These are phyloP conservation scores for Fagopyrum esculentum DNA, from an alignment of 148 eudicot species.

Conservation along the genomic window DNA sequence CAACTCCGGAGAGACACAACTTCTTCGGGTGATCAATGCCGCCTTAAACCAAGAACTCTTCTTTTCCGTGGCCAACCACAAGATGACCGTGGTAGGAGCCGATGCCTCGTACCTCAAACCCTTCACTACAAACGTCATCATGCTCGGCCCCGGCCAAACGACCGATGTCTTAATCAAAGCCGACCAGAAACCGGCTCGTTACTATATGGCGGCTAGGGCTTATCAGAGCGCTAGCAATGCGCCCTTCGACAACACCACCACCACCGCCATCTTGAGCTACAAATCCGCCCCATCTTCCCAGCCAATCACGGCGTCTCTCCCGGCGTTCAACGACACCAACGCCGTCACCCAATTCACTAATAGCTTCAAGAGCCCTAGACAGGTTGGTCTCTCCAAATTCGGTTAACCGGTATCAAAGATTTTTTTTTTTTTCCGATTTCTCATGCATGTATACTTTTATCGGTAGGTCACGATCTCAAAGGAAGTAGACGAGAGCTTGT, in stretches of 20 bases:
- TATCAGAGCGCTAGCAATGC: slow-evolving; percentile 8
- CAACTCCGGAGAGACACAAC: slow-evolving; percentile 16
- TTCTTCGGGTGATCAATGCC: slow-evolving; percentile 30
- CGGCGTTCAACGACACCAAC: slow-evolving; percentile 13
- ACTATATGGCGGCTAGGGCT: slow-evolving; percentile 19
- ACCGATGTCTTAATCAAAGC: slow-evolving; percentile 12
- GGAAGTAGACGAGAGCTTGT: background rate
- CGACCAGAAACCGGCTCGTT: slow-evolving; percentile 6
- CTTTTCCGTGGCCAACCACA: slow-evolving; percentile 20
- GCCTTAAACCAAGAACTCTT: slow-evolving; percentile 24
- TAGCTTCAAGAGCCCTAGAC: background rate
- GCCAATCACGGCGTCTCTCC: slow-evolving; percentile 8
- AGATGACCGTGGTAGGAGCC: slow-evolving; percentile 14
- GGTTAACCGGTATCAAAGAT: too few species aligned
- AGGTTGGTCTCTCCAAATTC: too few species aligned
- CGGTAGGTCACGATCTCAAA: background rate
- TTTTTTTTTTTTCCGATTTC: too few species aligned
- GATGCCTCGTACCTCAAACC: slow-evolving; percentile 15
- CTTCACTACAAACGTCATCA: slow-evolving; percentile 10
- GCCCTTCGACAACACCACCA: slow-evolving; percentile 16
- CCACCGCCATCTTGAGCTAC: slow-evolving; percentile 17
- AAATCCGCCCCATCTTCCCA: background rate
- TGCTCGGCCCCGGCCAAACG: slow-evolving; percentile 16
- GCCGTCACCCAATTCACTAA: background rate
- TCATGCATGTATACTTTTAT: too few species aligned